A percentile compares a stretch with the other conserved stretches of the same genome.
Conservation (phyloP, 176 grass and related monocot genomes). For the Triticum timopheevii region DNA sequence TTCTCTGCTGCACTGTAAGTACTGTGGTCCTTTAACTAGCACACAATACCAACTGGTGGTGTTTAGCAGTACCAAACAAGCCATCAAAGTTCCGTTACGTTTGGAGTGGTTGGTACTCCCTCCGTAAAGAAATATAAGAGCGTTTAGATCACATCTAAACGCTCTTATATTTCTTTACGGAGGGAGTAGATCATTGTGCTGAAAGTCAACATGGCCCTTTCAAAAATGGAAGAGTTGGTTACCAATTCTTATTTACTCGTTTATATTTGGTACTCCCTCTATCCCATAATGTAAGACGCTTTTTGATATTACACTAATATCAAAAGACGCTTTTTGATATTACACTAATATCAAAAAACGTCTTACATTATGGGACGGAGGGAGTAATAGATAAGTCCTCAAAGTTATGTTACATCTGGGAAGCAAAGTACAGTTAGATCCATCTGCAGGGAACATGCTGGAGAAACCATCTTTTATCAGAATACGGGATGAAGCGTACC, state of each 20-base stretch:
- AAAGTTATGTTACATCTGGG: background rate
- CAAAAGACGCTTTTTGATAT: too few species aligned
- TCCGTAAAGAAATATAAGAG: too few species aligned
- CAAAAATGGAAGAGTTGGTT: background rate
- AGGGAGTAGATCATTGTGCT: background rate
- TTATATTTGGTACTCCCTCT: background rate
- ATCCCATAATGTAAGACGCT: too few species aligned
- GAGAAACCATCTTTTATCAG: background rate
- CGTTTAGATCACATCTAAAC: too few species aligned
- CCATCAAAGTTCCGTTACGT: background rate
- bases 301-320: too few species aligned
- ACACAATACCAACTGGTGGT: background rate
- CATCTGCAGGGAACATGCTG: background rate
- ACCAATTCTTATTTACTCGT: background rate
- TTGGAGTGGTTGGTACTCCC: background rate
- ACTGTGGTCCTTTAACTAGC: background rate
- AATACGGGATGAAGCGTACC: background rate
- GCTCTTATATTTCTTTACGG: too few species aligned
- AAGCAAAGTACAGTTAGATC: background rate
- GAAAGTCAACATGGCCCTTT: background rate
- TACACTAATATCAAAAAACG: too few species aligned
- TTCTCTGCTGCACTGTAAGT: background rate
- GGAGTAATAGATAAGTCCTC: background rate
- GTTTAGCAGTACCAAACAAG: background rate
- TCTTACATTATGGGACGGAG: too few species aligned